phyloP scores from a whole-genome alignment of 805 yeast genomes.

The Barnettozyma californica region DNA sequence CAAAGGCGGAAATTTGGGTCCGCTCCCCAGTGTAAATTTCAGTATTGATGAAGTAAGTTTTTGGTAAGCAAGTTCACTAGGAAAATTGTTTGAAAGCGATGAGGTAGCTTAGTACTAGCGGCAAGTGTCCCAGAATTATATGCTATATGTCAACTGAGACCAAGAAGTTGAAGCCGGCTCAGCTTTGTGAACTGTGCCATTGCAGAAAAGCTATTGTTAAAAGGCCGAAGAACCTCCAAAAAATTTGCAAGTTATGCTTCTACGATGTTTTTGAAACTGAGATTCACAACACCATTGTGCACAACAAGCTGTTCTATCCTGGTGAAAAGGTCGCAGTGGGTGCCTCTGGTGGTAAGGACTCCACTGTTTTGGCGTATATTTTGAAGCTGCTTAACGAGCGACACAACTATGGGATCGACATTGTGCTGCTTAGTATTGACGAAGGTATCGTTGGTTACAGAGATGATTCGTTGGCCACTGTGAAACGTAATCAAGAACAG shows the following conservation, averaged over 20 bases:
- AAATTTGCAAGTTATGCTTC: slow-evolving; percentile 87
- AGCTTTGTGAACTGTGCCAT: slow-evolving; percentile 79
- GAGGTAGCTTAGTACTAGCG: background rate
- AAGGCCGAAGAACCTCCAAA: slow-evolving; percentile 88
- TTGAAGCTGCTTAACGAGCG: slow-evolving; percentile 84
- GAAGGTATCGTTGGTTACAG: slow-evolving; percentile 97
- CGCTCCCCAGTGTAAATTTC: slow-evolving; percentile 12
- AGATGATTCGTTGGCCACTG: slow-evolving; percentile 96
- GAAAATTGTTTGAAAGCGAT: background rate
- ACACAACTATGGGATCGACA: slow-evolving; percentile 79
- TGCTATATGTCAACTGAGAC: background rate
- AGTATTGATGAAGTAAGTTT: slow-evolving; percentile 6
- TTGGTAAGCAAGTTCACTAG: background rate
- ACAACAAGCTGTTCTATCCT: slow-evolving; percentile 58
- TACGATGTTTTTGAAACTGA: slow-evolving; percentile 90
- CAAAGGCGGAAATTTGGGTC: slow-evolving; percentile 8
- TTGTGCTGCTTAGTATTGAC: slow-evolving; percentile 82
- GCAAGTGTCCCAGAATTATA: background rate
- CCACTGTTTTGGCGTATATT: slow-evolving; percentile 89
- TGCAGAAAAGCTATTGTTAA: slow-evolving; percentile 78
- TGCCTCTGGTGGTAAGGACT: slow-evolving; percentile 98
- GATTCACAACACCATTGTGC: slow-evolving; percentile 81
- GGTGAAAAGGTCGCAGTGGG: slow-evolving; percentile 96
- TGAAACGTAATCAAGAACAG: slow-evolving; percentile 85
- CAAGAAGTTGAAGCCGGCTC: slow-evolving; percentile 29